Base-by-base conservation (phyloP, 2,329 filamentous ascomycete genomes). In the Canariomyces notabilis region DNA sequence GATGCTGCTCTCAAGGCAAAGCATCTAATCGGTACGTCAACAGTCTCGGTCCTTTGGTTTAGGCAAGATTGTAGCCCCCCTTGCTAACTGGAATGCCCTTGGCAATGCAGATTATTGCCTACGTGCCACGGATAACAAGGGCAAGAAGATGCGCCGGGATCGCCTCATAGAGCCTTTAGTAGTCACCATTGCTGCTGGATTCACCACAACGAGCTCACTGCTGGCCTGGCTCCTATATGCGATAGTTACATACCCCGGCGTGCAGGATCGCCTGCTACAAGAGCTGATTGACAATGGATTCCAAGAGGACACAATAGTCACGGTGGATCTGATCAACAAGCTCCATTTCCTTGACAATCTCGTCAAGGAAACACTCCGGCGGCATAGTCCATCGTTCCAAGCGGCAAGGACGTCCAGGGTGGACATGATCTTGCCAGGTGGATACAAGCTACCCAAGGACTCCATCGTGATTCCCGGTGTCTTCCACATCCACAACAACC, bases 171-270 rank as follows among this genome's bases (percentile, higher is more conserved):
- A 4, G 21, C 26, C 36, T 16, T 26, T 32, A 6, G 40, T 42
- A 6, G 40, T 32, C 18, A 15, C 35, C 6, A 6, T 35, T 11
- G 41, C 32, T 18, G 41, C 41, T 3, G 41, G 41, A 2, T 44
- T 44, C 16, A 44, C 41, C 14, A 44, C 41, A 20, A 44, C 20
- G 15, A 15, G 32, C 3, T 44, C 41, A 9, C 20, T 44, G 12
- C 41, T 44, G 12, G 36, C 41, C 15, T 44, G 41, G 41, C n/a
- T 16, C 8, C 33, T 44, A 5, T 44, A 44, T n/a, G 41, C 33
- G 6, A 21, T 44, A 6, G 41, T 44, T 15, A 36, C 8, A 14
- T 44, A 44, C n/a, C 41, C 41, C 3, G 34, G 34, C 5, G 37
- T 12, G 11, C 41, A 44, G 15, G 21, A 44, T 16, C 32, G 41